Conservation (phyloP, 148 eudicot species). For the Pharnaceum exiguum region DNA sequence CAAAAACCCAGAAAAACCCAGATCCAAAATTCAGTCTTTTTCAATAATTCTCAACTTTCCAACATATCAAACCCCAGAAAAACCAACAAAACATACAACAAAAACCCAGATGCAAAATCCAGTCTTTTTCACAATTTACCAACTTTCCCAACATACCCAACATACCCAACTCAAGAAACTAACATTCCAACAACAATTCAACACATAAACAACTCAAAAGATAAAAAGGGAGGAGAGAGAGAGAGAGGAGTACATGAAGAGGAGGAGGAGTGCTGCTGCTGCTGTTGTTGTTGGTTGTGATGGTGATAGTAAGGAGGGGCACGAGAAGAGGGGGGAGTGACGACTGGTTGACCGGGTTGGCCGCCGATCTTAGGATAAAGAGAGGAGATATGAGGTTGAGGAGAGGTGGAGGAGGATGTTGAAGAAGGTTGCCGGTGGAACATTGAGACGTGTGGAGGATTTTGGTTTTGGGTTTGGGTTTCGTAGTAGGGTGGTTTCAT, state of each 20-base stretch:
- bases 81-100: background rate
- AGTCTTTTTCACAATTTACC: too few relatives aligned
- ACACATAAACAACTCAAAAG: background rate
- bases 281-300: too few relatives aligned
- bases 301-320: constrained; percentile 32
- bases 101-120: too few relatives aligned
- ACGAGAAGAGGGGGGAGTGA: constrained; percentile 26
- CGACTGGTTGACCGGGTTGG: constrained; percentile 29
- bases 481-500: constrained; percentile 19
- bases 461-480: constrained; percentile 2
- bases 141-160: too few relatives aligned
- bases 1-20: constrained; percentile 19
- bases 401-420: constrained; percentile 20
- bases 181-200: too few relatives aligned
- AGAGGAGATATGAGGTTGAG: too few relatives aligned
- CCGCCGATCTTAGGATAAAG: constrained; percentile 39
- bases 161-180: too few relatives aligned
- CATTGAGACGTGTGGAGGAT: constrained; percentile 16
- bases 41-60: background rate
- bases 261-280: constrained; percentile 25
- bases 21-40: background rate
- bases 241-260: constrained; percentile 25
- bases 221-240: background rate
- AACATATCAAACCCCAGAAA: background rate
- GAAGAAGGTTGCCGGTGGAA: constrained; percentile 8